These are phyloP conservation scores for Fistulifera pelliculosa DNA, from an alignment of 108 stramenopile species.

Conservation along the genomic window DNA sequence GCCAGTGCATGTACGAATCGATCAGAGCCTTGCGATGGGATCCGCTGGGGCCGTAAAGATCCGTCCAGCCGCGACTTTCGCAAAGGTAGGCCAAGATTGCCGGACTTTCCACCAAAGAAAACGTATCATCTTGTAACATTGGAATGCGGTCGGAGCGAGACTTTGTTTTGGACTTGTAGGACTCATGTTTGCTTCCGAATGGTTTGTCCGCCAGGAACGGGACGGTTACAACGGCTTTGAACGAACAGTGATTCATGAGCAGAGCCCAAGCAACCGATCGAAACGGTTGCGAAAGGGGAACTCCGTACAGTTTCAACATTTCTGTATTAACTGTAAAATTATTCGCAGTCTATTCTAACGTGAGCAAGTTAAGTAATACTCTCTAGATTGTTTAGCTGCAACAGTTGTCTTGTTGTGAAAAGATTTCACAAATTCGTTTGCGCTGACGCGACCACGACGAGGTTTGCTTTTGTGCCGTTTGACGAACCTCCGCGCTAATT, in stretches of 20 bases:
- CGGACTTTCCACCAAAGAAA: constrained; percentile 20
- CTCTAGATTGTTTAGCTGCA: no score
- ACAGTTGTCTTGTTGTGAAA: no score
- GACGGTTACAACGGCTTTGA: constrained; percentile 24
- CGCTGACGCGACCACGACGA: no score
- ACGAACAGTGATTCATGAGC: constrained; percentile 10
- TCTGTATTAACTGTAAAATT: no score
- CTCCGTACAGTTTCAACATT: constrained; percentile 26
- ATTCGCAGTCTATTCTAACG: no score
- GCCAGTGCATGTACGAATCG: constrained; percentile 27
- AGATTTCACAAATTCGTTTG: no score
- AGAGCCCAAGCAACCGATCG: constrained; percentile 34
- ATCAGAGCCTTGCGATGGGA: constrained; percentile 16
- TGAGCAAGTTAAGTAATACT: no score
- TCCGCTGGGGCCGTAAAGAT: constrained; percentile 13
- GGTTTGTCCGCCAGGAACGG: constrained; percentile 11
- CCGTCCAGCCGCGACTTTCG: constrained; percentile 14
- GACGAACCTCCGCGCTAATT: no score
- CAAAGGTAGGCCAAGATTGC: constrained; percentile 34
- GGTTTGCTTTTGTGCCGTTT: no score
- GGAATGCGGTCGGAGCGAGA: constrained; percentile 15
- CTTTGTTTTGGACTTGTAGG: constrained; percentile 10
- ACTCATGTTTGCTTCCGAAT: constrained; percentile 16
- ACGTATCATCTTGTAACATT: constrained; percentile 11
- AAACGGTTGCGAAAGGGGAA: constrained; percentile 31